Conservation (phyloP, 352 stramenopile genomes). For the Pseudoperonospora humuli region DNA sequence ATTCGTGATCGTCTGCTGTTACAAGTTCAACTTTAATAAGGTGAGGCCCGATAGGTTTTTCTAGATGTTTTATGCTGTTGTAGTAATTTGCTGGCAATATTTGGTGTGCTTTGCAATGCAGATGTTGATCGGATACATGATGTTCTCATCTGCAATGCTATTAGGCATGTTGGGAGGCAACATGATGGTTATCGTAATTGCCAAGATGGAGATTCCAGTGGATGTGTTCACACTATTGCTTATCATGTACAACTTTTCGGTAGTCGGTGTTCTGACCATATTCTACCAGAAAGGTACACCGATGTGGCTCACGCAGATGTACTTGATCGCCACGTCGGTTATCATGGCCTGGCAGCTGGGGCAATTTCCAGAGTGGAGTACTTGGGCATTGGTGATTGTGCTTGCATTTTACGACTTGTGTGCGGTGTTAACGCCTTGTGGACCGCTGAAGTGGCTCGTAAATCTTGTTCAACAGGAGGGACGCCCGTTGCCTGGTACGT, state of each 20-base stretch:
- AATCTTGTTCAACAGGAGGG: slow-evolving; percentile 91
- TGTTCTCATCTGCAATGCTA: slow-evolving; percentile 84
- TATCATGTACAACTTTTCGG: slow-evolving; percentile 88
- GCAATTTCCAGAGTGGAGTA: slow-evolving; percentile 94
- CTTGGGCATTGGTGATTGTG: slow-evolving; percentile 89
- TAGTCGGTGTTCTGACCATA: slow-evolving; percentile 84
- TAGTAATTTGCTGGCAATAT: neutral
- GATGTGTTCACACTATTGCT: slow-evolving; percentile 63
- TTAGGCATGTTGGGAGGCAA: slow-evolving; percentile 82
- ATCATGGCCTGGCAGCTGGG: slow-evolving; percentile 98
- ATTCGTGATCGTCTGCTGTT: slow-evolving; percentile 87
- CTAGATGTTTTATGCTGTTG: neutral
- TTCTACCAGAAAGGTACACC: slow-evolving; percentile 86
- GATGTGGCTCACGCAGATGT: slow-evolving; percentile 88
- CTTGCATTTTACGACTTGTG: slow-evolving; percentile 98
- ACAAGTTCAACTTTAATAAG: slow-evolving; percentile 86
- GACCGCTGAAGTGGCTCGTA: slow-evolving; percentile 93
- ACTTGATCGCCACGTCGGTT: slow-evolving; percentile 93
- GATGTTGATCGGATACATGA: slow-evolving; percentile 85
- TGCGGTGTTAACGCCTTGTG: slow-evolving; percentile 98
- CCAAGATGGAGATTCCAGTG: slow-evolving; percentile 49
- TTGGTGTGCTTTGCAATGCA: slow-evolving; percentile 15
- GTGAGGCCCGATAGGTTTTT: slow-evolving; percentile 23
- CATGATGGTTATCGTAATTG: slow-evolving; percentile 66
- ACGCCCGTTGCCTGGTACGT: slow-evolving; percentile 80